Evolutionary conservation across 2,329 filamentous ascomycete genomes (phyloP), one percentile per base, ranked within the genome.

Genomic region (Neopestalotiopsis sp.): DNA sequence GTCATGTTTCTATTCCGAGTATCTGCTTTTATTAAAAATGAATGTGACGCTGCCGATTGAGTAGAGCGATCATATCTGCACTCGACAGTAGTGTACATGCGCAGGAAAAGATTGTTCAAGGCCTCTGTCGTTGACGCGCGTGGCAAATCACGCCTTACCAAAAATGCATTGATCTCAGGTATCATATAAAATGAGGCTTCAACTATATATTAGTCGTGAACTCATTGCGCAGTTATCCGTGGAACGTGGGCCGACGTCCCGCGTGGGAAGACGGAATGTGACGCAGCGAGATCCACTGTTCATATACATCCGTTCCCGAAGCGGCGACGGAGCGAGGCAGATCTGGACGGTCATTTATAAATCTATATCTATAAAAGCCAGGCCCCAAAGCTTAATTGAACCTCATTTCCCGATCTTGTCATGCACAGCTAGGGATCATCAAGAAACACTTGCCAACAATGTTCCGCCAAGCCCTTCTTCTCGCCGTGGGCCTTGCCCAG

Each of bases 401-500:
- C 32, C 40, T 62, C 32, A 24, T 7, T 28, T 42, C 6, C 20
- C 1, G 3, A 20, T 12, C 59, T 28, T 38, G 5, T 38, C n/a
- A 38, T 40, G 24, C 14, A 20, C 28, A n/a, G 17, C 62, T 13
- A 30, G 2, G 24, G 24, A n/a, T 6, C 34, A 1, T 14, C 10
- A 6, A 14, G 4, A n/a, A 2, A 40, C 60, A n/a, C 13, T 20
- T 28, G 30, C 24, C 20, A 13, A 65, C 0, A 32, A 66, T 66
- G 63, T 57, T 66, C 63, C 28, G 49, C 17, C 63, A 66, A 66
- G 32, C 30, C 3, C 79, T 81, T 72, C 77, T 85, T 72, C 1
- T 62, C n/a, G 59, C 59, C 59, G 75, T 87, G 67, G 82, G 83
- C 66, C 78, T 87, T 5, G 81, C 83, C 10, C 77, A 86, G 57